Percentiles rank a stretch among this genome's conserved stretches.
Conservation (phyloP, 2,329 filamentous ascomycete species). For the Calcarisporium arbuscula region DNA sequence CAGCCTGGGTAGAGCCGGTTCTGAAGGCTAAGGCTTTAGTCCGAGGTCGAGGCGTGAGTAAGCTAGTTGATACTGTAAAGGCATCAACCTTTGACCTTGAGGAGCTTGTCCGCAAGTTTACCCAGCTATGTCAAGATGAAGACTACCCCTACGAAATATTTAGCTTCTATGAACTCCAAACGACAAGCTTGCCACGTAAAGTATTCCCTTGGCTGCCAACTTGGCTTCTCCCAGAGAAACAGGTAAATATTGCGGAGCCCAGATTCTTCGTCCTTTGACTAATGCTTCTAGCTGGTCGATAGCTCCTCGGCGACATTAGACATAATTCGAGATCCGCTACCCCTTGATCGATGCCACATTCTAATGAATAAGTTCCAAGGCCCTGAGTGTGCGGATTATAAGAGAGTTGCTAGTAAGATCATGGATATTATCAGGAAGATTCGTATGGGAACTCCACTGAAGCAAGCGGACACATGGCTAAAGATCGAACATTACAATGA, state of each 20-base stretch:
- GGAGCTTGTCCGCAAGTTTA: constrained; percentile 15
- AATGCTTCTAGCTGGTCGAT: no score
- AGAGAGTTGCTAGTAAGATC: no score
- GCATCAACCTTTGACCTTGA: constrained; percentile 13
- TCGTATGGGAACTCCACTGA: constrained; percentile 7
- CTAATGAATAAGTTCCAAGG: no score
- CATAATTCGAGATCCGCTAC: no score
- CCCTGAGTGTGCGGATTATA: no score
- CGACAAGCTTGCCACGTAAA: constrained; percentile 16
- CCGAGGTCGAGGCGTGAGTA: constrained; percentile 7
- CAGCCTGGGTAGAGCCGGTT: constrained; percentile 13
- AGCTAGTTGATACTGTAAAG: constrained; percentile 13
- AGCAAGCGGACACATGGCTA: constrained; percentile 13
- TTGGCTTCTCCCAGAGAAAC: no score
- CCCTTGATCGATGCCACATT: no score
- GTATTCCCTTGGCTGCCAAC: no score
- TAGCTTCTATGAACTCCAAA: constrained; percentile 17
- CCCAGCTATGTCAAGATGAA: constrained; percentile 8
- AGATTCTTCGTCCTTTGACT: no score
- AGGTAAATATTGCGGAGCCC: no score
- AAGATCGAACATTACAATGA: constrained; percentile 14
- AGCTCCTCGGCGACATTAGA: no score
- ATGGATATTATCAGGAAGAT: no score
- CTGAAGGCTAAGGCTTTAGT: constrained; percentile 11
- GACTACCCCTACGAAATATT: constrained; percentile 9